A percentile compares a stretch with the other conserved stretches of the same genome.
Conservation (phyloP, 306 rosid genomes). For the Gillenia trifoliata region DNA sequence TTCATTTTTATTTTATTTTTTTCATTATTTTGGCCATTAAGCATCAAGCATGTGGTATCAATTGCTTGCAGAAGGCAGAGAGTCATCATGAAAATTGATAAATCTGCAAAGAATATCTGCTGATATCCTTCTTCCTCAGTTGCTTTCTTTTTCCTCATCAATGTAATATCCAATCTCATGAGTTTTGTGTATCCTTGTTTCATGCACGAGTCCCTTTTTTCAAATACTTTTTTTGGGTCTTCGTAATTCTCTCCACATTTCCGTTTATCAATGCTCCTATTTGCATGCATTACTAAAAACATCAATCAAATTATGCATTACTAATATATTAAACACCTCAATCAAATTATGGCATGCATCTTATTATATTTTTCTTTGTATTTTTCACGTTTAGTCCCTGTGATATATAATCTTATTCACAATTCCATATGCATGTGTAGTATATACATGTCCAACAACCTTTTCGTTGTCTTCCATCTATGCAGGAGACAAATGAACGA, state of each 20-base stretch:
- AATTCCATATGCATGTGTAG: background rate
- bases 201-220: constrained; percentile 45
- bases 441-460: background rate
- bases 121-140: constrained; percentile 26
- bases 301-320: background rate
- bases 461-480: background rate
- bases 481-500: background rate
- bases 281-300: background rate
- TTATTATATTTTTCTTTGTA: constrained; percentile 5
- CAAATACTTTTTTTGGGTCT: constrained; percentile 17
- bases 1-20: constrained; percentile 1
- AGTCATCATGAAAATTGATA: constrained; percentile 63
- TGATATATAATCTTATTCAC: background rate
- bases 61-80: constrained; percentile 28
- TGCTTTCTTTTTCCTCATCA: constrained; percentile 42
- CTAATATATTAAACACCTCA: background rate
- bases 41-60: constrained; percentile 32
- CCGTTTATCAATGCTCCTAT: background rate
- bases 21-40: background rate
- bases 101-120: constrained; percentile 52
- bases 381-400: constrained; percentile 17
- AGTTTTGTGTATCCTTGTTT: constrained; percentile 7
- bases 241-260: constrained; percentile 4
- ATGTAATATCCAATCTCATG: constrained; percentile 5
- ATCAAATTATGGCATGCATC: background rate